phyloP scores from a whole-genome alignment of 2,329 filamentous ascomycete species.

The Sarocladium brachiariae region DNA sequence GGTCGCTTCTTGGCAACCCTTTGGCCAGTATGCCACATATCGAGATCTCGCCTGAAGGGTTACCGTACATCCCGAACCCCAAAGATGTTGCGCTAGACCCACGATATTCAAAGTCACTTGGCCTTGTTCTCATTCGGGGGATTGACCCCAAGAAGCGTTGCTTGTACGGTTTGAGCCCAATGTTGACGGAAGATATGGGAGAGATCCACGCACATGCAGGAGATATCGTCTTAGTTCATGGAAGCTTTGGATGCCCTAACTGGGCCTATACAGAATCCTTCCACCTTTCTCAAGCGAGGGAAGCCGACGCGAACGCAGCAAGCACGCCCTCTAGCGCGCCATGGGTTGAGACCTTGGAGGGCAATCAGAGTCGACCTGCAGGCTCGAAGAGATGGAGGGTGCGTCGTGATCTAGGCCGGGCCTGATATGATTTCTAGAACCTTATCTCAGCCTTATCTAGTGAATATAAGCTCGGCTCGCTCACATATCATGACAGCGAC shows the following conservation, averaged over 20 bases:
- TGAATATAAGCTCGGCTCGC: no score
- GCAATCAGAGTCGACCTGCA: conserved; percentile 47
- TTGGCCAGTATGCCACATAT: conserved; percentile 11
- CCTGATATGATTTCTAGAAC: conserved; percentile 13
- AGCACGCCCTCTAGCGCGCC: conserved; percentile 31
- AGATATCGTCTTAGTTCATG: conserved; percentile 57
- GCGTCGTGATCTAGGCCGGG: conserved; percentile 51
- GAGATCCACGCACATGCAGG: conserved; percentile 33
- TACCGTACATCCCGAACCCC: conserved; percentile 56
- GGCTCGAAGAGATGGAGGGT: conserved; percentile 59
- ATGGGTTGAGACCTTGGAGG: conserved; percentile 53
- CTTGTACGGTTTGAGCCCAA: conserved; percentile 61
- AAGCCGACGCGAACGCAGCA: conserved; percentile 22
- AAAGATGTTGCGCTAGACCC: conserved; percentile 53
- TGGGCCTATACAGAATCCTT: conserved; percentile 65
- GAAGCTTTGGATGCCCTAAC: conserved; percentile 59
- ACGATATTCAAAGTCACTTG: conserved; percentile 49
- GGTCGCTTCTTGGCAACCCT: conserved; percentile 18
- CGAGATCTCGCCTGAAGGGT: conserved; percentile 34
- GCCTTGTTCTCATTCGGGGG: conserved; percentile 62
- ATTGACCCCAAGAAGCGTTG: conserved; percentile 48
- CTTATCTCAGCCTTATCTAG: no score
- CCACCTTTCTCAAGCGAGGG: conserved; percentile 29
- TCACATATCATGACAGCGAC: no score
- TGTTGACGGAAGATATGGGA: conserved; percentile 33